These are phyloP conservation scores for Leishmania martiniquensis DNA, from an alignment of 208 protist genomes.

Conservation along the genomic window DNA sequence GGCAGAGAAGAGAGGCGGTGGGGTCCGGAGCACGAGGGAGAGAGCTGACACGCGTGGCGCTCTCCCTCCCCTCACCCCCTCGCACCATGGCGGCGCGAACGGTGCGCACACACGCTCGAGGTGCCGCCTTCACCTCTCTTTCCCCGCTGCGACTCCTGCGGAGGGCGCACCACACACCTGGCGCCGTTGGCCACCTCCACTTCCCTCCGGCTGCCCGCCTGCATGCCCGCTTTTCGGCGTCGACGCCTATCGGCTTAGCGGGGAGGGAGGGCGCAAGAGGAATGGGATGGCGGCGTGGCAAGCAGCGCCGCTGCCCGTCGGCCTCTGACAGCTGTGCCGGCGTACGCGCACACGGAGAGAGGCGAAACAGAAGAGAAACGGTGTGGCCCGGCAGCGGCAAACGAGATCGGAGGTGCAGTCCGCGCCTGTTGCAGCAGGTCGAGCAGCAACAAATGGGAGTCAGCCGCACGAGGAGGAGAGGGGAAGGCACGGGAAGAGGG, in stretches of 20 bases:
- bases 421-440: not conserved
- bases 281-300: not conserved
- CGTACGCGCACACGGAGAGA: not conserved
- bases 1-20: not conserved
- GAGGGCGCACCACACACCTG: not conserved
- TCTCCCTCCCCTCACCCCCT: not conserved
- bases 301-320: not conserved
- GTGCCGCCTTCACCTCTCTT: not conserved
- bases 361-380: not conserved
- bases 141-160: not conserved
- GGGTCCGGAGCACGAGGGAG: too few species aligned
- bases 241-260: not conserved
- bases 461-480: not conserved
- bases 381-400: not conserved
- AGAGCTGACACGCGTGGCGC: not conserved
- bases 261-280: not conserved
- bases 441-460: not conserved
- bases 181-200: too few species aligned
- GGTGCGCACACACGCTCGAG: not conserved
- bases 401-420: not conserved
- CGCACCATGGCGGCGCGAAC: not conserved
- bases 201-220: not conserved
- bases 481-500: not conserved
- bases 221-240: not conserved
- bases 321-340: not conserved